Percentiles rank a stretch among this genome's conserved stretches.
Conservation (phyloP, 352 stramenopile species). For the Pythium volutum region DNA sequence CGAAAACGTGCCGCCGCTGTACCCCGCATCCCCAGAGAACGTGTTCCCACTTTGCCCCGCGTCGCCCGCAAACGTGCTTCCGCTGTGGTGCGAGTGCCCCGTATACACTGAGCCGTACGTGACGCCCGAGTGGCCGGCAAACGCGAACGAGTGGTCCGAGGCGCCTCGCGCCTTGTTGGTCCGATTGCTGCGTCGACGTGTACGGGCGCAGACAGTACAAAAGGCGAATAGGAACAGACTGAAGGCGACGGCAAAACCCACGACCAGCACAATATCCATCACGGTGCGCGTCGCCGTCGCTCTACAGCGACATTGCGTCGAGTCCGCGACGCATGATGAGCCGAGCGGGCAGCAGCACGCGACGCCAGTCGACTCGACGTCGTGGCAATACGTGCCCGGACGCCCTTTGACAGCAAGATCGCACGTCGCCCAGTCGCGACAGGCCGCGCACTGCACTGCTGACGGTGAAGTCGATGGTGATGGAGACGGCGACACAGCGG, state of each 20-base stretch:
- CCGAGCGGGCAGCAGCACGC: slow-evolving; percentile 1
- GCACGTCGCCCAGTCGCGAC: neutral
- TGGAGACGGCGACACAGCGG: neutral
- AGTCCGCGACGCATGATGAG: neutral
- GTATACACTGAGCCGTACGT: no score
- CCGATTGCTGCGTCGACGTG: no score
- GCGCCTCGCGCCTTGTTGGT: no score
- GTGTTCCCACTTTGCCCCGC: neutral
- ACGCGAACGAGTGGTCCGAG: no score
- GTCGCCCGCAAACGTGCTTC: no score
- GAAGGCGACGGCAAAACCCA: neutral
- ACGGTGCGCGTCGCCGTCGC: no score
- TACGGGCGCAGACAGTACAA: no score
- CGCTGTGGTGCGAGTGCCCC: no score
- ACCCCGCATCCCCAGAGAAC: neutral
- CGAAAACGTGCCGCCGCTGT: neutral
- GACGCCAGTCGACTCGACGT: neutral
- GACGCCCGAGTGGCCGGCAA: no score
- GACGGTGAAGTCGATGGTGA: neutral
- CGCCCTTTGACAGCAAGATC: neutral
- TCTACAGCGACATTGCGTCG: neutral
- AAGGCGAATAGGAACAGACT: neutral
- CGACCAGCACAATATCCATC: no score
- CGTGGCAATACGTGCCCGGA: neutral
- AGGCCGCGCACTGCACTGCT: neutral